Evolutionary conservation across 257 asterid species (phyloP).

Genomic region (Plantago elongata): DNA sequence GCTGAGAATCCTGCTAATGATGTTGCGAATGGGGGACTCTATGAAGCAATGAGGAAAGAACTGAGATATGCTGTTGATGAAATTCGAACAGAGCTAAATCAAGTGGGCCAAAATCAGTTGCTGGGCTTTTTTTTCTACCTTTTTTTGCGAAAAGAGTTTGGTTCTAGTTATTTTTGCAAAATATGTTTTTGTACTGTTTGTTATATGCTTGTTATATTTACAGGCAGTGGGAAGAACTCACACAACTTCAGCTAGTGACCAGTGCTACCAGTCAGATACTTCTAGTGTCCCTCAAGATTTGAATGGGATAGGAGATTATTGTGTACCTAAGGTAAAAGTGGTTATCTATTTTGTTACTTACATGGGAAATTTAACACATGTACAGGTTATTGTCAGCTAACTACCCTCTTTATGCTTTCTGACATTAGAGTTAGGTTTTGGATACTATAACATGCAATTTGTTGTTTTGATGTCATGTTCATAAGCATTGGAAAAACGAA

Average conservation of each 20-base stretch:
- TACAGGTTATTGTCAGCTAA: slow-evolving; percentile 10
- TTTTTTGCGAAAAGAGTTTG: background rate
- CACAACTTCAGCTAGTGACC: slow-evolving; percentile 27
- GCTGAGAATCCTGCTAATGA: slow-evolving; percentile 50
- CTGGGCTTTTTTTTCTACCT: slow-evolving; percentile 8
- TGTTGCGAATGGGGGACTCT: slow-evolving; percentile 45
- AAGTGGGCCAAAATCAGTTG: slow-evolving; percentile 36
- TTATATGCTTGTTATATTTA: slow-evolving; percentile 16
- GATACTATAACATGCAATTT: too few relatives aligned
- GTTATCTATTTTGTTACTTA: slow-evolving; percentile 15
- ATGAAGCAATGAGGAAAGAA: slow-evolving; percentile 76
- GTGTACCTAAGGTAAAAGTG: slow-evolving; percentile 37
- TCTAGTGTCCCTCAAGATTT: slow-evolving; percentile 13
- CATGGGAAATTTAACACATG: slow-evolving; percentile 1
- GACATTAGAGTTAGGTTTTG: too few relatives aligned
- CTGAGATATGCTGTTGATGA: slow-evolving; percentile 81
- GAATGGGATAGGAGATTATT: slow-evolving; percentile 30
- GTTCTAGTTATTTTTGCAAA: slow-evolving; percentile 15
- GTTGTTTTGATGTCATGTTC: too few relatives aligned
- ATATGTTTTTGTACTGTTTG: slow-evolving; percentile 2
- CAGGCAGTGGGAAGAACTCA: slow-evolving; percentile 45
- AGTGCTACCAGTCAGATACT: slow-evolving; percentile 34
- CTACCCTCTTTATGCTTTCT: slow-evolving; percentile 3
- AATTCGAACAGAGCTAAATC: slow-evolving; percentile 72
- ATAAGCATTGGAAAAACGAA: too few relatives aligned